phyloP scores from a whole-genome alignment of 108 stramenopile species.

The Fragilariopsis cylindrus region DNA sequence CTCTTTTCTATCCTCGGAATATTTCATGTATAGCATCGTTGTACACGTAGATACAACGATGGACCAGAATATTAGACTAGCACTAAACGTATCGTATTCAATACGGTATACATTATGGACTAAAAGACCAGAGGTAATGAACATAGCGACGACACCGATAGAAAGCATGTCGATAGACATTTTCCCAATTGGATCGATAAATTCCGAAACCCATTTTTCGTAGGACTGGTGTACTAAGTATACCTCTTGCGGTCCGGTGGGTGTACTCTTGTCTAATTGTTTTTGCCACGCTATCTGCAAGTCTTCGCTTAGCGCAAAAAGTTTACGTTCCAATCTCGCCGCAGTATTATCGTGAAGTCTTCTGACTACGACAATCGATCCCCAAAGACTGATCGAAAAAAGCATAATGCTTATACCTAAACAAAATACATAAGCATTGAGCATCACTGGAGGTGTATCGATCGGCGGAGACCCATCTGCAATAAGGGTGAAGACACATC shows the following conservation, averaged over 20 bases:
- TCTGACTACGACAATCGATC: slow-evolving; percentile 28
- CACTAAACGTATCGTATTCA: slow-evolving; percentile 18
- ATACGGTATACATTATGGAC: slow-evolving; percentile 22
- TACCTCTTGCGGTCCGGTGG: slow-evolving; percentile 33
- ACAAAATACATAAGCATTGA: slow-evolving; percentile 25
- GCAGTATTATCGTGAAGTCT: slow-evolving; percentile 45
- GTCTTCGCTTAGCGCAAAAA: slow-evolving; percentile 29
- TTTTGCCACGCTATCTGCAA: slow-evolving; percentile 35
- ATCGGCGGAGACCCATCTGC: slow-evolving; percentile 22
- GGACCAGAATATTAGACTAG: slow-evolving; percentile 32
- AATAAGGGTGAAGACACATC: slow-evolving; percentile 28
- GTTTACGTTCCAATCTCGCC: slow-evolving; percentile 38
- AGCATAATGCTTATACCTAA: slow-evolving; percentile 27
- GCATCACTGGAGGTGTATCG: slow-evolving; percentile 12
- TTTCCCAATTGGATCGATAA: slow-evolving; percentile 32
- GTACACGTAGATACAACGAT: slow-evolving; percentile 16
- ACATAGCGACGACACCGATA: slow-evolving; percentile 36
- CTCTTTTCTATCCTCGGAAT: slow-evolving; percentile 34
- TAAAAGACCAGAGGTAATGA: slow-evolving; percentile 30
- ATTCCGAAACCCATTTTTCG: slow-evolving; percentile 25
- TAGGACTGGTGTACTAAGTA: slow-evolving; percentile 38
- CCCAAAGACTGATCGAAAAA: slow-evolving; percentile 32
- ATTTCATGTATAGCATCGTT: slow-evolving; percentile 28
- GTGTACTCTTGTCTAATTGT: slow-evolving; percentile 24
- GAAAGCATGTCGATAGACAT: slow-evolving; percentile 28